Conservation (phyloP, 2,329 filamentous ascomycete genomes). For the Colletotrichum sp. region DNA sequence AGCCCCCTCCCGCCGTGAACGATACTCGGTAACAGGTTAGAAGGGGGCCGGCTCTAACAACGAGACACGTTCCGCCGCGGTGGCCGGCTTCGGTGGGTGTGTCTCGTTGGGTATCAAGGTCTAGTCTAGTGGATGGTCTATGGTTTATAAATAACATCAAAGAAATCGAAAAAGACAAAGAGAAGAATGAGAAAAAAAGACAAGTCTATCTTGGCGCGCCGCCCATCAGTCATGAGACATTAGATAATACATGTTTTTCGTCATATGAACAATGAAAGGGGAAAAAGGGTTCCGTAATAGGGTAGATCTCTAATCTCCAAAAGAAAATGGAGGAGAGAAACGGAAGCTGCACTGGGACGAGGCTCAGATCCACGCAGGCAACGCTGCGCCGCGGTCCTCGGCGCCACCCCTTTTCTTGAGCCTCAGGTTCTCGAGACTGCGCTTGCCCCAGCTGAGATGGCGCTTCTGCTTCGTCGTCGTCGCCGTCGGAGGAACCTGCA, state of each 20-base stretch:
- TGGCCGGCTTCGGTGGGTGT: neutral
- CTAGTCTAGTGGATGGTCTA: neutral
- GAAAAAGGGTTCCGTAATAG: neutral
- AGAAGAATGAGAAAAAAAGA: neutral
- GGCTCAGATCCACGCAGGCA: constrained; percentile 1
- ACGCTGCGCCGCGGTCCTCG: neutral
- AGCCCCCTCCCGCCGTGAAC: neutral
- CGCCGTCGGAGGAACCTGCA: neutral
- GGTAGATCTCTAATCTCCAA: neutral
- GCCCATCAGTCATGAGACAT: neutral
- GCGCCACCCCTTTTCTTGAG: constrained; percentile 23
- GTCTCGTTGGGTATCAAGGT: constrained; percentile 7
- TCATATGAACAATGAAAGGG: neutral
- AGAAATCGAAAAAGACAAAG: neutral
- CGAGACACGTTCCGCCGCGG: neutral
- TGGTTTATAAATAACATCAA: neutral
- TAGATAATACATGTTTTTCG: neutral
- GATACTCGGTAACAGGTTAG: neutral
- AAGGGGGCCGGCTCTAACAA: neutral
- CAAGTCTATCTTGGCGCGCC: neutral
- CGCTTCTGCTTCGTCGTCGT: constrained; percentile 19
- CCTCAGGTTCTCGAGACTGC: constrained; percentile 25
- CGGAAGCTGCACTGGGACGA: neutral
- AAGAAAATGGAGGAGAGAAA: neutral
- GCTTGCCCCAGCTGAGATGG: constrained; percentile 15